phyloP scores from a whole-genome alignment of 306 rosid species.

The Fragaria vesca region DNA sequence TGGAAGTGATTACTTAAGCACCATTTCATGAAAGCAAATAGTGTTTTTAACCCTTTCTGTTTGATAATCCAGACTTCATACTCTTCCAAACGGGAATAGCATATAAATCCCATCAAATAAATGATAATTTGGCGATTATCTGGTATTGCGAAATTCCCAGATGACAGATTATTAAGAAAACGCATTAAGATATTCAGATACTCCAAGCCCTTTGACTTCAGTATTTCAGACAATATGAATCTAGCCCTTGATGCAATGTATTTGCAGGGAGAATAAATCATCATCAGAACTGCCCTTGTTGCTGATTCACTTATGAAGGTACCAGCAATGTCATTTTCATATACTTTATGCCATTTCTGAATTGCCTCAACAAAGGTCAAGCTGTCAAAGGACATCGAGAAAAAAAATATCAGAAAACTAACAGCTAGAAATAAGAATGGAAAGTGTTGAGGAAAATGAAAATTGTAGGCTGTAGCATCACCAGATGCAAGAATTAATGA shows the following conservation, averaged over 20 bases:
- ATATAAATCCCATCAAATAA: slow-evolving; percentile 53
- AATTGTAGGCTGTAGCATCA: neutral
- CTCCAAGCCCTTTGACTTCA: slow-evolving; percentile 37
- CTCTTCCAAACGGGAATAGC: slow-evolving; percentile 53
- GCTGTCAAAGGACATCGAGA: slow-evolving; percentile 39
- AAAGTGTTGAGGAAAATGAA: slow-evolving; percentile 1
- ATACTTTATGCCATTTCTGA: slow-evolving; percentile 48
- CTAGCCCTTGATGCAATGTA: slow-evolving; percentile 59
- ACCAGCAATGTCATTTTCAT: slow-evolving; percentile 45
- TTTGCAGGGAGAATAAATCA: slow-evolving; percentile 80
- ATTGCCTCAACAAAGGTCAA: slow-evolving; percentile 52
- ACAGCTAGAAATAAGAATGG: slow-evolving; percentile 12
- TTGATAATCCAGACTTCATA: slow-evolving; percentile 40
- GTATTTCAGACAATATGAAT: slow-evolving; percentile 44
- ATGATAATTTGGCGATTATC: slow-evolving; percentile 49
- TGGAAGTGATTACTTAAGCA: slow-evolving; percentile 47
- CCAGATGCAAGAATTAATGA: slow-evolving; percentile 22
- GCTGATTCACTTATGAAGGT: slow-evolving; percentile 59
- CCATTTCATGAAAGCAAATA: slow-evolving; percentile 49
- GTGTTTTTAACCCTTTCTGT: slow-evolving; percentile 38
- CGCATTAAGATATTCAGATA: slow-evolving; percentile 39
- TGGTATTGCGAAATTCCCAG: slow-evolving; percentile 40
- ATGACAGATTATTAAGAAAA: slow-evolving; percentile 48
- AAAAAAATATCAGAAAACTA: slow-evolving; percentile 16
- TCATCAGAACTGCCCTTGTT: slow-evolving; percentile 73